Evolutionary conservation across 176 grass and related monocot genomes (phyloP).

Genomic region (Carex kokanica): DNA sequence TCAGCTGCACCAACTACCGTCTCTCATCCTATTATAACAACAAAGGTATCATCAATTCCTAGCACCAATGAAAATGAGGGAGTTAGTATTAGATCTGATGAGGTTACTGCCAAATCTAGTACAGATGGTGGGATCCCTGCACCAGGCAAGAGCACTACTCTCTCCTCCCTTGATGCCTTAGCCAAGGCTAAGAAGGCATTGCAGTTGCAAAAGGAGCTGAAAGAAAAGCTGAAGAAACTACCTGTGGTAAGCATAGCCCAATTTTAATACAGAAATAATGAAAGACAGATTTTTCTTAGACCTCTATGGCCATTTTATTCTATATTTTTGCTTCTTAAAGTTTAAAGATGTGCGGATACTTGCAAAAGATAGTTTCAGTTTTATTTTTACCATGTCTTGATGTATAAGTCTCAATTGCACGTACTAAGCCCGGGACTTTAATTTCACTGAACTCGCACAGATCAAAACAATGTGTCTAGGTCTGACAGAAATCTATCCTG

Average conservation of each 20-base stretch:
- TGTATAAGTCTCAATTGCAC: not conserved
- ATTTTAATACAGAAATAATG: not conserved
- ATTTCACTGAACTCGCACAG: not conserved
- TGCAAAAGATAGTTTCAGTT: not conserved
- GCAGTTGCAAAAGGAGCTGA: slow-evolving; percentile 86
- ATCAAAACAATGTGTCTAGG: not conserved
- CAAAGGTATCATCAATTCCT: slow-evolving; percentile 97
- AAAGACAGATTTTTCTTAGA: slow-evolving; percentile 7
- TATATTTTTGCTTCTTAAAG: not conserved
- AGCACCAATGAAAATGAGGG: slow-evolving; percentile 99
- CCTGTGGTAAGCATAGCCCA: slow-evolving; percentile 46
- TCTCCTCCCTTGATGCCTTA: slow-evolving; percentile 95
- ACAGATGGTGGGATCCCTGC: slow-evolving; percentile 84
- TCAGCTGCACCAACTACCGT: slow-evolving; percentile 34
- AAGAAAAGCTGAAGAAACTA: slow-evolving; percentile 83
- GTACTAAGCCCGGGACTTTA: not conserved
- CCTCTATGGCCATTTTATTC: slow-evolving; percentile 17
- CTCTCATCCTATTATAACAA: slow-evolving; percentile 34
- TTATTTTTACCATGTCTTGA: not conserved
- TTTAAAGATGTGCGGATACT: not conserved
- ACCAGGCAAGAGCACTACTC: slow-evolving; percentile 69
- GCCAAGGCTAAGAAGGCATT: slow-evolving; percentile 98
- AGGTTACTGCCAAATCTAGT: slow-evolving; percentile 99
- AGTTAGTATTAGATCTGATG: slow-evolving; percentile 99
- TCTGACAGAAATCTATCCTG: not conserved